These are phyloP conservation scores for Sisymbrium irio DNA, from an alignment of 345 rosid species.

Conservation along the genomic window DNA sequence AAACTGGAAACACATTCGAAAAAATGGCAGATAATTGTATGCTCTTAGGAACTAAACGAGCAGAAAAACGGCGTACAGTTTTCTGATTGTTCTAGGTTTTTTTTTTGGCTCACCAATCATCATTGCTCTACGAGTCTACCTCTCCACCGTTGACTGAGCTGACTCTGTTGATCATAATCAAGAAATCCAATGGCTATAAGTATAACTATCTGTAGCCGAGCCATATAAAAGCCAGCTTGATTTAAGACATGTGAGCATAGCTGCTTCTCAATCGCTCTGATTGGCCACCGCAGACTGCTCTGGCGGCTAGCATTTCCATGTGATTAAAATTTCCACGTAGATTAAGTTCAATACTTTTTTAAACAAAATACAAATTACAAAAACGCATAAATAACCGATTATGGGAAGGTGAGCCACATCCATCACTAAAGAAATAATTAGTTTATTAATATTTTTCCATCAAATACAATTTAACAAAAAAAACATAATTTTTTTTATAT, in stretches of 20 bases:
- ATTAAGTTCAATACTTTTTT: neutral
- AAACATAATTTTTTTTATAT: too few species aligned
- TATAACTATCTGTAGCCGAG: neutral
- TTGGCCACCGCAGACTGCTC: neutral
- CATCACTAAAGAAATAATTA: too few species aligned
- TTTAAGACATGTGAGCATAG: neutral
- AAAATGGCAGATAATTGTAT: neutral
- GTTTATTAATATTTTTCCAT: too few species aligned
- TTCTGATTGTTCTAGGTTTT: neutral
- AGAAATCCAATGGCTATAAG: neutral
- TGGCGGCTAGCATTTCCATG: neutral
- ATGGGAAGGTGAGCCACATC: too few species aligned
- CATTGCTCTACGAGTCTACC: neutral
- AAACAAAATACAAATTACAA: too few species aligned
- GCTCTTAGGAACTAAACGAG: neutral
- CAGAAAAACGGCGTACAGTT: neutral
- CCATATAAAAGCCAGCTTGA: neutral
- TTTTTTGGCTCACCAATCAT: neutral
- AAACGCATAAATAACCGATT: too few species aligned
- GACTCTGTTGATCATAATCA: neutral
- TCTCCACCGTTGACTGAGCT: constrained; percentile 8
- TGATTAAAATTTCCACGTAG: neutral
- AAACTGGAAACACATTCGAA: neutral
- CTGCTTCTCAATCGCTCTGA: neutral
- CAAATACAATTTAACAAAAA: too few species aligned